A percentile compares a stretch with the other conserved stretches of the same genome.
These are phyloP conservation scores for Elaeis oleifera DNA, from an alignment of 202 grass and related monocot genomes.

Conservation along the genomic window DNA sequence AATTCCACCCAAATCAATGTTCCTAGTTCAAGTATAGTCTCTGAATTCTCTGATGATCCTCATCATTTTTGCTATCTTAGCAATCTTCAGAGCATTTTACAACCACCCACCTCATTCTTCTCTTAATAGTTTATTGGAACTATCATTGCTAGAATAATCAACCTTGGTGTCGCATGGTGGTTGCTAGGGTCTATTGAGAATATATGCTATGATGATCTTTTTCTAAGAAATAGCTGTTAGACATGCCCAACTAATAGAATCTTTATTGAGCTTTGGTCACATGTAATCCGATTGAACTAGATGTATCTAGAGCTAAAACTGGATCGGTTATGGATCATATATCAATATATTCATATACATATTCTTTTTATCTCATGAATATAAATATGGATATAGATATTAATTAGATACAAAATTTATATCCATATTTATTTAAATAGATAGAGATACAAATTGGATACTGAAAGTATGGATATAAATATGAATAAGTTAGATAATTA, in stretches of 20 bases:
- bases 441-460: too few relatives aligned
- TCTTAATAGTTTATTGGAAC: slow-evolving; percentile 40
- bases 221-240: slow-evolving; percentile 67
- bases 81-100: not conserved
- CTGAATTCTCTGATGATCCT: not conserved
- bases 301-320: too few relatives aligned
- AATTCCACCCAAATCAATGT: slow-evolving; percentile 83
- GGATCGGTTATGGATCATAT: too few relatives aligned
- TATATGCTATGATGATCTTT: slow-evolving; percentile 50
- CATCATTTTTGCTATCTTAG: not conserved
- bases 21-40: slow-evolving; percentile 61
- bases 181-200: slow-evolving; percentile 53
- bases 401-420: too few relatives aligned
- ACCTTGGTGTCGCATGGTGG: slow-evolving; percentile 70
- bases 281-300: slow-evolving; percentile 64
- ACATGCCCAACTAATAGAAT: slow-evolving; percentile 71
- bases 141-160: slow-evolving; percentile 53
- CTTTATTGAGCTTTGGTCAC: slow-evolving; percentile 91
- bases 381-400: too few relatives aligned
- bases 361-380: too few relatives aligned
- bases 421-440: too few relatives aligned
- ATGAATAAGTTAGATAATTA: too few relatives aligned
- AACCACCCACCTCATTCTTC: not conserved
- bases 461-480: too few relatives aligned
- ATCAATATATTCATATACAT: too few relatives aligned